phyloP scores from a whole-genome alignment of 352 stramenopile genomes.

The Phytopythium aichiense region DNA sequence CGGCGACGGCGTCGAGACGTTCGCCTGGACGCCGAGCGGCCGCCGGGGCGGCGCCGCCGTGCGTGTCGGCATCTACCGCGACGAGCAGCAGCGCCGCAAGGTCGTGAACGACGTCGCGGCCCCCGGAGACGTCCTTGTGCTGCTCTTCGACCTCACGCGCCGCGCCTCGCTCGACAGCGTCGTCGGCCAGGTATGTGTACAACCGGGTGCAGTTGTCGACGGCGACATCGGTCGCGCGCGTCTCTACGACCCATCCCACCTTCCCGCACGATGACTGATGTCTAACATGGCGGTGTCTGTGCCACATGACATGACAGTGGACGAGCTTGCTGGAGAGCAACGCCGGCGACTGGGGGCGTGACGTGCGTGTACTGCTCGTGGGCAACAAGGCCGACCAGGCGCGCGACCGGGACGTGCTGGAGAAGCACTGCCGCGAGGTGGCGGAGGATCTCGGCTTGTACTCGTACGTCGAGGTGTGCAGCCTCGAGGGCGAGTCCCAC shows the following conservation, averaged over 20 bases:
- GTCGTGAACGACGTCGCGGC: slow-evolving; percentile 8
- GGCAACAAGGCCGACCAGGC: slow-evolving; percentile 45
- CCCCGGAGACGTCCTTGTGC: slow-evolving; percentile 26
- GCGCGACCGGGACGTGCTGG: slow-evolving; percentile 32
- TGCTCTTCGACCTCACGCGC: slow-evolving; percentile 51
- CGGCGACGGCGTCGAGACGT: not conserved
- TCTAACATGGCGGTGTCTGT: not conserved
- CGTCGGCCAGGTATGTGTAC: slow-evolving; percentile 21
- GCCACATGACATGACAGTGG: slow-evolving; percentile 19
- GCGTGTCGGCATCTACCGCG: slow-evolving; percentile 11
- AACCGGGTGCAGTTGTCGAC: not conserved
- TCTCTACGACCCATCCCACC: not conserved
- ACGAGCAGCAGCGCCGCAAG: slow-evolving; percentile 8
- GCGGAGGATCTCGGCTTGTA: slow-evolving; percentile 43
- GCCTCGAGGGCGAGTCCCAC: slow-evolving; percentile 15
- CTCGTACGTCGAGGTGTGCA: slow-evolving; percentile 54
- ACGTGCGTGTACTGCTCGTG: slow-evolving; percentile 37
- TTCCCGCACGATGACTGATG: not conserved
- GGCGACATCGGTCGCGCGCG: not conserved
- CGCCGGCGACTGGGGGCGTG: slow-evolving; percentile 3
- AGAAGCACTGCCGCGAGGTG: slow-evolving; percentile 34
- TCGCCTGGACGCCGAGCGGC: slow-evolving; percentile 1
- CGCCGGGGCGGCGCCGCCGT: not conserved
- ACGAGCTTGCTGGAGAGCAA: slow-evolving; percentile 22
- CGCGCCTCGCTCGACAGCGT: slow-evolving; percentile 33